phyloP scores from a whole-genome alignment of 805 yeast species.

The Ogataea saltuana region DNA sequence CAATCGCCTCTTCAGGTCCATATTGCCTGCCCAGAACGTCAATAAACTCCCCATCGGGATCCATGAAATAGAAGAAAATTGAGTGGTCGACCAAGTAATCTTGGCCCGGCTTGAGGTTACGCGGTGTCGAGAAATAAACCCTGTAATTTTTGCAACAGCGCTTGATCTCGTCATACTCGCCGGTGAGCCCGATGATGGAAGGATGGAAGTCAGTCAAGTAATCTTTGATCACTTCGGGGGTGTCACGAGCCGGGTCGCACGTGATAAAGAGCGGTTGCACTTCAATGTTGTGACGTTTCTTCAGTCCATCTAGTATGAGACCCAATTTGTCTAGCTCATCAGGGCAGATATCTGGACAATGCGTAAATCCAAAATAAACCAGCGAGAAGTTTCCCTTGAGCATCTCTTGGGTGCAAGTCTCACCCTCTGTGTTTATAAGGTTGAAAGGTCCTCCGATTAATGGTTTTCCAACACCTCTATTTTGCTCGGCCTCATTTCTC shows the following conservation, averaged over 20 bases:
- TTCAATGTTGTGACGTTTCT: constrained; percentile 51
- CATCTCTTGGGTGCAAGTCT: constrained; percentile 74
- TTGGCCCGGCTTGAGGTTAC: constrained; percentile 90
- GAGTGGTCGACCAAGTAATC: constrained; percentile 97
- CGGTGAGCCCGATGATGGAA: constrained; percentile 86
- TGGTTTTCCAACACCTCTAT: constrained; percentile 89
- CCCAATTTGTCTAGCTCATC: constrained; percentile 95
- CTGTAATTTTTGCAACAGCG: constrained; percentile 84
- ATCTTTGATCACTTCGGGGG: constrained; percentile 79
- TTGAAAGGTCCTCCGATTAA: constrained; percentile 88
- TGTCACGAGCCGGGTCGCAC: constrained; percentile 95
- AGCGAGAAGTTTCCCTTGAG: constrained; percentile 77
- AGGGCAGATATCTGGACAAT: constrained; percentile 98
- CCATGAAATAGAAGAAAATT: constrained; percentile 95
- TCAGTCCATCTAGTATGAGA: constrained; percentile 61
- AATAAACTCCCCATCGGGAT: constrained; percentile 94
- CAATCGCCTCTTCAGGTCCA: constrained; percentile 74
- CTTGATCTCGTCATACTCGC: constrained; percentile 83
- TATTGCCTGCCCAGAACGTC: constrained; percentile 94
- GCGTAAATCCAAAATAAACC: constrained; percentile 94
- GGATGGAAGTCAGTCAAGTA: constrained; percentile 91
- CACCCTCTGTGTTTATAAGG: constrained; percentile 68
- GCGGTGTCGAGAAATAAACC: constrained; percentile 97
- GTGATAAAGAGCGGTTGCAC: constrained; percentile 90
- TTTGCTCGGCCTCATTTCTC: constrained; percentile 79